Evolutionary conservation across 2,329 filamentous ascomycete genomes (phyloP), one percentile per base, ranked within the genome.

Genomic region (Aspergillus eucalypticola): DNA sequence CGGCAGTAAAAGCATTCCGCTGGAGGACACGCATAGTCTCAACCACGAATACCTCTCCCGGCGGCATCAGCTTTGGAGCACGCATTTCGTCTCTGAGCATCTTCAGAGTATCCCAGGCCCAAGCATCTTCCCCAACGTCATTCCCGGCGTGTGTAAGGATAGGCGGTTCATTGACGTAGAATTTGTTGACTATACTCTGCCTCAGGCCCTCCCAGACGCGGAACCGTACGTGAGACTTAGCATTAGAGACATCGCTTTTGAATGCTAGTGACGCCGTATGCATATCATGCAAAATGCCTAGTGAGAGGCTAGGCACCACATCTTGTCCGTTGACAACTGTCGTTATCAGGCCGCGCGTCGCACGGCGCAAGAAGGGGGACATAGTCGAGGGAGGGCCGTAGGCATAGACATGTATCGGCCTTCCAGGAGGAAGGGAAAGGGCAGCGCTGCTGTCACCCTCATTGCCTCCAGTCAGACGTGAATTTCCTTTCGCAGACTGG

Each of bases 321-420:
- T 93, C 90, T 69, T 87, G 84, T 17, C 88, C 88, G 67, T 92
- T 88, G 10, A 92, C 84, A 4, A 90, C 82, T 8, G 86, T 91
- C 2, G 90, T 93, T 61, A 93, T 88, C 7, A 93, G 81, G 1
- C 89, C 90, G 13, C 88, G 83, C 0, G 90, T 92, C 10, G 88
- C 87, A 60, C 84, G 84, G 44, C 89, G 85, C 7, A 93, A 81
- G 2, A 87, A 84, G 0, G 88, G 82, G 0, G 88, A 90, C 83
- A 92, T 86, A 13, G 88, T 89, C 0, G 88, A 85, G 0, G 90
- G 89, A 1, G 90, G 87, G 0, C 90, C 90, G 71, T 92, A 93
- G 6, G 90, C 88, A 71, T 91, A 93, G 11, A 92, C 90, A 67
- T 93, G 90, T 19, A 92, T 89, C 3, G 88, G 87, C 0, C 90